Percentiles rank a stretch among this genome's conserved stretches.
phyloP scores from a whole-genome alignment of 768 basidiomycete species.

The Hygrocybe punicea region DNA sequence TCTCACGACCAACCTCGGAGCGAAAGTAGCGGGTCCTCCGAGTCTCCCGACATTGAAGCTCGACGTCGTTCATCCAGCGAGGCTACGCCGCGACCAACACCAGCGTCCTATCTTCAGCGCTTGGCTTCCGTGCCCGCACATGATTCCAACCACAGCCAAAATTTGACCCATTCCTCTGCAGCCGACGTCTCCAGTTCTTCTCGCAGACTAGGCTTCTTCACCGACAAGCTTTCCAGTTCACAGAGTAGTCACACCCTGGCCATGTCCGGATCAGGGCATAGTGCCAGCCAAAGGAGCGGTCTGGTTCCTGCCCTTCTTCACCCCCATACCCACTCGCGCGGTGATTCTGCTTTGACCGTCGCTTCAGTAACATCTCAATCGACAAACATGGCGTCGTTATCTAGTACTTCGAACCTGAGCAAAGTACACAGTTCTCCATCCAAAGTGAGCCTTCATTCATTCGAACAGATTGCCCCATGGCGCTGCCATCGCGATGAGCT shows the following conservation, averaged over 20 bases:
- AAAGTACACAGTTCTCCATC: slow-evolving; percentile 52
- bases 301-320: slow-evolving; percentile 31
- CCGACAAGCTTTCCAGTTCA: slow-evolving; percentile 43
- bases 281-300: slow-evolving; percentile 12
- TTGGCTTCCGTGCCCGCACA: slow-evolving; percentile 27
- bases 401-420: slow-evolving; percentile 25
- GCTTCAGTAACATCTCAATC: slow-evolving; percentile 20
- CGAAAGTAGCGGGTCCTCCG: slow-evolving; percentile 2
- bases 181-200: slow-evolving; percentile 32
- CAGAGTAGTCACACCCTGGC: slow-evolving; percentile 31
- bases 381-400: slow-evolving; percentile 35
- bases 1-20: slow-evolving; percentile 9
- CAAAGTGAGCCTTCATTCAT: slow-evolving; percentile 34
- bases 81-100: slow-evolving; percentile 47
- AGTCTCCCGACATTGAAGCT: slow-evolving; percentile 10
- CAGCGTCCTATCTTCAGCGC: slow-evolving; percentile 39
- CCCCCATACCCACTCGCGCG: slow-evolving; percentile 35
- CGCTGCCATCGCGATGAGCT: no score
- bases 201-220: slow-evolving; percentile 42
- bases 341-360: slow-evolving; percentile 31
- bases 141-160: no score
- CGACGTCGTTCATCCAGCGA: slow-evolving; percentile 47
- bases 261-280: slow-evolving; percentile 15
- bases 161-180: slow-evolving; percentile 27
- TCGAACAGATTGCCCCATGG: neutral